Evolutionary conservation across 1,284 basidiomycete species (phyloP).

Genomic region (Apiotrichum sp.): DNA sequence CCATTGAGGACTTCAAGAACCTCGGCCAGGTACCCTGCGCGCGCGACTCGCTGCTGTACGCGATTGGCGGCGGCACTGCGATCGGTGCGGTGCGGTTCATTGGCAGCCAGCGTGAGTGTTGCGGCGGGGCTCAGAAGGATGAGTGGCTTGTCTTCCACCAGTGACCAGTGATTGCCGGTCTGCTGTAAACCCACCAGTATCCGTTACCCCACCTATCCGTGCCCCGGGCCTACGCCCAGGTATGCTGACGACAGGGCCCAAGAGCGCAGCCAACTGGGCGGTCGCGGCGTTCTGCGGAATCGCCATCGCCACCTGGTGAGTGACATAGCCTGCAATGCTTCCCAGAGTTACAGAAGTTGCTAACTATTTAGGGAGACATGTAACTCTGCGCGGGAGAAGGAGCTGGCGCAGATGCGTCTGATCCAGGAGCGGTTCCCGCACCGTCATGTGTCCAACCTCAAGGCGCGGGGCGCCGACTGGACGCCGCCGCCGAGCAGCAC

Average conservation of each 20-base stretch:
- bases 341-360: too few species aligned
- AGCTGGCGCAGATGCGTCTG: slow-evolving; percentile 37
- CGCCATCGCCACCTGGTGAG: slow-evolving; percentile 35
- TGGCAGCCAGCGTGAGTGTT: slow-evolving; percentile 34
- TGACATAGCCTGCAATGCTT: neutral
- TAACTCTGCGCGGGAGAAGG: slow-evolving; percentile 14
- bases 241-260: slow-evolving; percentile 3
- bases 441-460: slow-evolving; percentile 43
- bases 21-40: slow-evolving; percentile 40
- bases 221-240: neutral
- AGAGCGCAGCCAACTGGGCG: slow-evolving; percentile 37
- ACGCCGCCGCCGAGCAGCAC: neutral
- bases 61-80: slow-evolving; percentile 40
- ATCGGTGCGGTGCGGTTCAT: slow-evolving; percentile 41
- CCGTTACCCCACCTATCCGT: too few species aligned
- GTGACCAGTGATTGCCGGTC: too few species aligned
- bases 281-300: slow-evolving; percentile 38
- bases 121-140: too few species aligned
- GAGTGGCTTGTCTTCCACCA: too few species aligned
- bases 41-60: slow-evolving; percentile 41
- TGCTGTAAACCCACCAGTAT: too few species aligned
- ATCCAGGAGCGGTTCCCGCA: slow-evolving; percentile 45
- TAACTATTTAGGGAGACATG: neutral
- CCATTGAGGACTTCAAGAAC: slow-evolving; percentile 23
- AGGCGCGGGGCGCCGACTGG: slow-evolving; percentile 13